Percentiles rank a stretch among this genome's conserved stretches.
Evolutionary conservation across 768 basidiomycete species (phyloP).

Genomic region (Cubamyces lactineus): DNA sequence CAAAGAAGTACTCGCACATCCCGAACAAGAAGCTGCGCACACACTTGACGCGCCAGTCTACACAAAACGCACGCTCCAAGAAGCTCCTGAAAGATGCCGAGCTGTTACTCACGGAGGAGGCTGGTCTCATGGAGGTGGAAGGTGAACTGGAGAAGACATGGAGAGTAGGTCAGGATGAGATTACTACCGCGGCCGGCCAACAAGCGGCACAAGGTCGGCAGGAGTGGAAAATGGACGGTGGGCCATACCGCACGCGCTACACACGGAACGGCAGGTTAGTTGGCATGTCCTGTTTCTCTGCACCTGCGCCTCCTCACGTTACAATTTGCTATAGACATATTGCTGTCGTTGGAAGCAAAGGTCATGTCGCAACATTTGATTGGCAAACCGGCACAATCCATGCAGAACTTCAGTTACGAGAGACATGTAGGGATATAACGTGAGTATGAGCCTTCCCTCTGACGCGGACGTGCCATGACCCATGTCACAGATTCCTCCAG

Average conservation of each 20-base stretch:
- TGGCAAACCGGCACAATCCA: conserved; percentile 88
- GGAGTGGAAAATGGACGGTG: conserved; percentile 83
- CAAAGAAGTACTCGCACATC: conserved; percentile 61
- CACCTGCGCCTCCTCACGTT: not conserved
- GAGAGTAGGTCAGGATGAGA: conserved; percentile 83
- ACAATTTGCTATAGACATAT: conserved; percentile 58
- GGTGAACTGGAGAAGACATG: conserved; percentile 87
- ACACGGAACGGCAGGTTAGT: conserved; percentile 88
- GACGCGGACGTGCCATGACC: conserved; percentile 7
- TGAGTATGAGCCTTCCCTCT: conserved; percentile 41
- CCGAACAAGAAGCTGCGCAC: conserved; percentile 77
- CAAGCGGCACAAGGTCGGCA: conserved; percentile 78
- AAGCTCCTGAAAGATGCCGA: conserved; percentile 70
- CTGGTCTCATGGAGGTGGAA: conserved; percentile 76
- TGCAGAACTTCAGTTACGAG: conserved; percentile 85
- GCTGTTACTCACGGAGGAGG: conserved; percentile 67
- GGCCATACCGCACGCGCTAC: conserved; percentile 83
- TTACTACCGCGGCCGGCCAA: conserved; percentile 61
- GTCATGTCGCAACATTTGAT: conserved; percentile 93
- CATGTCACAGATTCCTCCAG: conserved; percentile 72
- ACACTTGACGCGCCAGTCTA: conserved; percentile 63
- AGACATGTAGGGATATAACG: conserved; percentile 93
- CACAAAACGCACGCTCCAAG: conserved; percentile 64
- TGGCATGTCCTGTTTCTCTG: not conserved
- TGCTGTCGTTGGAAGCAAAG: conserved; percentile 79